phyloP scores from a whole-genome alignment of 306 rosid genomes.

The Vicia faba region DNA sequence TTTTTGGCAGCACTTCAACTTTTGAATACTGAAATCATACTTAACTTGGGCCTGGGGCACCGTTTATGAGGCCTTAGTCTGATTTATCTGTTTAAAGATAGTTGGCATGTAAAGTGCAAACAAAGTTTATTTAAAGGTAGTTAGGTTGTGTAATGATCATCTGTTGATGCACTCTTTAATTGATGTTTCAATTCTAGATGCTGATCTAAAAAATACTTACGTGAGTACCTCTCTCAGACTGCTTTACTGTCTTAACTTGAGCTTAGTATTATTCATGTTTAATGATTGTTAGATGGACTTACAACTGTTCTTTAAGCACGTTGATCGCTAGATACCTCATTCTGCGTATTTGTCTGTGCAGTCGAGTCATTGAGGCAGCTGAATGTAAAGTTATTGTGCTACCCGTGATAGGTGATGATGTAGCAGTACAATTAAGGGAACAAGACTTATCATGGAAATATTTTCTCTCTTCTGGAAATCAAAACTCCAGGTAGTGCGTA shows the following conservation, averaged over 20 bases:
- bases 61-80: slow-evolving; percentile 4
- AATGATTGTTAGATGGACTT: slow-evolving; percentile 17
- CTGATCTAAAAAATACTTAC: not conserved
- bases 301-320: not conserved
- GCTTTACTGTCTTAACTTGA: not conserved
- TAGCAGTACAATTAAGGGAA: slow-evolving; percentile 59
- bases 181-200: not conserved
- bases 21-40: not conserved
- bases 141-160: slow-evolving; percentile 12
- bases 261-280: slow-evolving; percentile 21
- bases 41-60: not conserved
- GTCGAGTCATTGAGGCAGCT: slow-evolving; percentile 76
- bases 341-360: slow-evolving; percentile 45
- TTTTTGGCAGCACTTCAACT: not conserved
- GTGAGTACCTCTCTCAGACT: not conserved
- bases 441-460: slow-evolving; percentile 72
- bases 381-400: slow-evolving; percentile 68
- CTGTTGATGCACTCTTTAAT: not conserved
- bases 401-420: slow-evolving; percentile 60
- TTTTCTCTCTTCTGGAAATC: slow-evolving; percentile 60
- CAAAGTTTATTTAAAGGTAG: not conserved
- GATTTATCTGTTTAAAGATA: slow-evolving; percentile 15
- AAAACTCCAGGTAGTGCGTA: slow-evolving; percentile 50
- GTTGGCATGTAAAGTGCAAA: slow-evolving; percentile 8
- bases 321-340: slow-evolving; percentile 17